phyloP scores from a whole-genome alignment of 2,329 filamentous ascomycete species.

The Aureobasidium vineae region DNA sequence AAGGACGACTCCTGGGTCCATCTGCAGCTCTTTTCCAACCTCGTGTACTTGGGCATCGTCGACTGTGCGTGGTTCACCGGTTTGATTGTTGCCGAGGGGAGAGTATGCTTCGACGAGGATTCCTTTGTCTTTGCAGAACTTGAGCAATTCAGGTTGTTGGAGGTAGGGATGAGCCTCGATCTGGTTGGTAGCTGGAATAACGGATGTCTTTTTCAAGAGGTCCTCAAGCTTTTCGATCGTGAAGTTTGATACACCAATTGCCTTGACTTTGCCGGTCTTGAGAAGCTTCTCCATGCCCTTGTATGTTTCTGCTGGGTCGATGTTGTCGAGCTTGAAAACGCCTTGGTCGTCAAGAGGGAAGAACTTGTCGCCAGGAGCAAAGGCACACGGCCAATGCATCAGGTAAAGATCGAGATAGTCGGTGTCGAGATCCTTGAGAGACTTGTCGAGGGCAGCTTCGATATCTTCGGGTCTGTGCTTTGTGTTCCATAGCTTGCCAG shows the following conservation, averaged over 20 bases:
- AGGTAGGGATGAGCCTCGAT: conserved; percentile 44
- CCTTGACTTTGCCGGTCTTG: conserved; percentile 33
- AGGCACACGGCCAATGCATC: conserved; percentile 48
- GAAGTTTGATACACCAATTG: conserved; percentile 36
- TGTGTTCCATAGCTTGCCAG: conserved; percentile 63
- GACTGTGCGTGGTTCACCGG: conserved; percentile 62
- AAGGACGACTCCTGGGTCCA: conserved; percentile 53
- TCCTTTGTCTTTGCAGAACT: conserved; percentile 39
- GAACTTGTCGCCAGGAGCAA: conserved; percentile 33
- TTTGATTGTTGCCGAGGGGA: conserved; percentile 49
- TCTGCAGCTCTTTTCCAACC: conserved; percentile 58
- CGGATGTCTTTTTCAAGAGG: conserved; percentile 40
- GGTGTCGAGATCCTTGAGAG: conserved; percentile 45
- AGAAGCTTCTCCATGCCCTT: conserved; percentile 34
- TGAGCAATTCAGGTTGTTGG: conserved; percentile 40
- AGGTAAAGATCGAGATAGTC: conserved; percentile 53
- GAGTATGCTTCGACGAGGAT: conserved; percentile 42
- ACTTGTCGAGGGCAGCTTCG: conserved; percentile 46
- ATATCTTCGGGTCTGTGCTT: conserved; percentile 52
- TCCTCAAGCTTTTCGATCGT: conserved; percentile 32
- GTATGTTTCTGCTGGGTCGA: conserved; percentile 34
- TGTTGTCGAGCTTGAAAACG: conserved; percentile 30
- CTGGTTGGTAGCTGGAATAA: conserved; percentile 43
- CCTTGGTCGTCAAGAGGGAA: conserved; percentile 35
- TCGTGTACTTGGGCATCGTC: conserved; percentile 62